Conservation (phyloP, 2,329 filamentous ascomycete species). For the Neofusicoccum kwambonambiense region DNA sequence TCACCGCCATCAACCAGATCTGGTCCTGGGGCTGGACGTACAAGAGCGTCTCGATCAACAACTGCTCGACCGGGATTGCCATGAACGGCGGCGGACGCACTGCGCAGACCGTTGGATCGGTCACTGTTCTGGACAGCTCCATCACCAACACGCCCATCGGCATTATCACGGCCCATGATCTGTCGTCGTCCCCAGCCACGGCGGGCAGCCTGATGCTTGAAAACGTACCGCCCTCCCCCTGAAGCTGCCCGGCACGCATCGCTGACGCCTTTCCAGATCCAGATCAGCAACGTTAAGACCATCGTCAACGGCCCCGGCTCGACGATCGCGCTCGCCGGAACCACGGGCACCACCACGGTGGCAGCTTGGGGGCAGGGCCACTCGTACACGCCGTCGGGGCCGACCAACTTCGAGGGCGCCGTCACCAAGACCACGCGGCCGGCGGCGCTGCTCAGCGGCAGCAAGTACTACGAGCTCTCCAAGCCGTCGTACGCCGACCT, state of each 20-base stretch:
- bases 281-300: conserved; percentile 48
- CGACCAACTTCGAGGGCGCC: conserved; percentile 43
- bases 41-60: conserved; percentile 50
- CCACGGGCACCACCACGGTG: conserved; percentile 22
- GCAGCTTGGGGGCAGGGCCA: conserved; percentile 35
- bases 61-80: conserved; percentile 54
- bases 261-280: conserved; percentile 44
- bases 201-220: conserved; percentile 56
- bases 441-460: conserved; percentile 44
- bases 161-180: conserved; percentile 49
- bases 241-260: conserved; percentile 60
- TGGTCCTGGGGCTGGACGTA: conserved; percentile 64
- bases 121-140: conserved; percentile 57
- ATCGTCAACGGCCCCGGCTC: conserved; percentile 27
- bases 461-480: conserved; percentile 50
- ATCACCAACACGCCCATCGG: conserved; percentile 52
- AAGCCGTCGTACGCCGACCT: conserved; percentile 51
- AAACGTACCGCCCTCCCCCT: conserved; percentile 40
- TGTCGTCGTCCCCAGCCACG: conserved; percentile 42
- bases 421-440: conserved; percentile 46
- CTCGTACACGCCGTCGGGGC: conserved; percentile 37
- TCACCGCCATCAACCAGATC: conserved; percentile 56
- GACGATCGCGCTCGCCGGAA: conserved; percentile 27
- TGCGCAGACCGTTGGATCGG: conserved; percentile 52
- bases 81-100: conserved; percentile 39